These are phyloP conservation scores for Venturia carpophila DNA, from an alignment of 2,329 filamentous ascomycete species.

Conservation along the genomic window DNA sequence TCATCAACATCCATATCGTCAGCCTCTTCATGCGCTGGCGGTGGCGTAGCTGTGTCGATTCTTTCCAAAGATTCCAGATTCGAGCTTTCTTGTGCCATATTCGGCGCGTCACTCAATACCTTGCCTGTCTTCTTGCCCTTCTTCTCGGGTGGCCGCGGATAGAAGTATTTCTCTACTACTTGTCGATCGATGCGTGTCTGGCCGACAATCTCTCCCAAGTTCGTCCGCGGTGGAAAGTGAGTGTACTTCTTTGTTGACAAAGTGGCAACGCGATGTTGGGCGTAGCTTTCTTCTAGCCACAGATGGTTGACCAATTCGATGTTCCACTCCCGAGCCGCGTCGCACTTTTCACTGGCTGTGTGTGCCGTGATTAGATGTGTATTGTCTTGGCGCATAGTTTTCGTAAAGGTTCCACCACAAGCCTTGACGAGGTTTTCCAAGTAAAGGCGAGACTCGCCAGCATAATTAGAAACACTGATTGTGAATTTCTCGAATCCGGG, in stretches of 20 bases:
- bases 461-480: conserved; percentile 94
- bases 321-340: conserved; percentile 86
- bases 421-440: conserved; percentile 85
- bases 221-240: conserved; percentile 81
- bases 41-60: neutral
- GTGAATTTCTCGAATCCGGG: conserved; percentile 67
- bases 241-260: conserved; percentile 69
- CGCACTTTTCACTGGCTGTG: conserved; percentile 83
- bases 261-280: conserved; percentile 69
- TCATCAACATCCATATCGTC: conserved; percentile 11
- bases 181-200: conserved; percentile 74
- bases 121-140: conserved; percentile 22
- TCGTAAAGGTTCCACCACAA: conserved; percentile 81
- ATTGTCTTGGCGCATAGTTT: conserved; percentile 90
- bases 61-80: conserved; percentile 22
- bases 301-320: conserved; percentile 87
- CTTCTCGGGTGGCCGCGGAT: conserved; percentile 28
- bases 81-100: conserved; percentile 20
- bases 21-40: neutral
- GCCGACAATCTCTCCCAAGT: conserved; percentile 86
- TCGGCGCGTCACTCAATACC: conserved; percentile 22
- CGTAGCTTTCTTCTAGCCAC: conserved; percentile 96
- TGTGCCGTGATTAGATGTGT: conserved; percentile 93
- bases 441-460: conserved; percentile 86
- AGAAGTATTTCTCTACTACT: conserved; percentile 63